Evolutionary conservation across 768 basidiomycete species (phyloP).

Genomic region (Phallus indusiatus): DNA sequence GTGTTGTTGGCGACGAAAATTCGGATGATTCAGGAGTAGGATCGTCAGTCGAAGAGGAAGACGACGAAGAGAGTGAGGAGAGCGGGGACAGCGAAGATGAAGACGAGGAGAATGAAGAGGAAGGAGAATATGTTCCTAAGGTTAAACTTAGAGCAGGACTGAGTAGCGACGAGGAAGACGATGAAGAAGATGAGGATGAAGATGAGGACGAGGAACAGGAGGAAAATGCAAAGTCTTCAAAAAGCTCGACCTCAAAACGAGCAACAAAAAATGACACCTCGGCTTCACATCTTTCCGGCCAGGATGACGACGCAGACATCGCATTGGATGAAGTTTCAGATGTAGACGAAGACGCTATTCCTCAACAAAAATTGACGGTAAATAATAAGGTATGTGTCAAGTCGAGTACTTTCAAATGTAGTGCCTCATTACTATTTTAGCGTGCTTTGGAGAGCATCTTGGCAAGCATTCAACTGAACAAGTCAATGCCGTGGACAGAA

Average conservation of each 20-base stretch:
- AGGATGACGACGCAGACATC: slow-evolving; percentile 36
- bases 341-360: slow-evolving; percentile 73
- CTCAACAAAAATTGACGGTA: slow-evolving; percentile 73
- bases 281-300: slow-evolving; percentile 9
- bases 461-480: slow-evolving; percentile 64
- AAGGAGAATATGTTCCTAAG: slow-evolving; percentile 21
- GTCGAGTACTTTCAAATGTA: not conserved
- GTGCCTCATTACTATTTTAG: slow-evolving; percentile 26
- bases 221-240: slow-evolving; percentile 16
- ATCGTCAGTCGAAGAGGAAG: slow-evolving; percentile 20
- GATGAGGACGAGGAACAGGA: slow-evolving; percentile 22
- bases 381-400: slow-evolving; percentile 59
- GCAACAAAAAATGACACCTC: slow-evolving; percentile 10
- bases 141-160: slow-evolving; percentile 7
- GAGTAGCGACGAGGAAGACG: slow-evolving; percentile 17
- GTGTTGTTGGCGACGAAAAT: slow-evolving; percentile 21
- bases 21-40: slow-evolving; percentile 13
- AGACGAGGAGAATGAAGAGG: slow-evolving; percentile 14
- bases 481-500: slow-evolving; percentile 76
- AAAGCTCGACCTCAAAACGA: not conserved
- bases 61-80: slow-evolving; percentile 21
- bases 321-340: slow-evolving; percentile 54
- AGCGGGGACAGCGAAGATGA: slow-evolving; percentile 12
- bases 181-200: slow-evolving; percentile 16
- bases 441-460: slow-evolving; percentile 74